Evolutionary conservation across 148 eudicot genomes (phyloP).

Genomic region (Cornus florida): DNA sequence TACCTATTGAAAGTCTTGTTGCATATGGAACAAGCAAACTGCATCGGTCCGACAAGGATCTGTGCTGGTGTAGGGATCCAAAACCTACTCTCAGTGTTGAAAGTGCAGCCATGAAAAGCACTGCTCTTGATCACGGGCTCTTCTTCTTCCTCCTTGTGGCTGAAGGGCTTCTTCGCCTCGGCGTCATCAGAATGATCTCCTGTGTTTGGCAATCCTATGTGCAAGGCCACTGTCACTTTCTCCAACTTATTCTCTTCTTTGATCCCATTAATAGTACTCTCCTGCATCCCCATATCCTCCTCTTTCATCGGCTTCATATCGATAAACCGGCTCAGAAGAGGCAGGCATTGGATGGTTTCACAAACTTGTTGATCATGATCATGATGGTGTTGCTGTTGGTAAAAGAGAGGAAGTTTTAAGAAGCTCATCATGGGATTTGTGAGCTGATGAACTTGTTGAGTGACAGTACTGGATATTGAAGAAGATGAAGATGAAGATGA

Average conservation of each 20-base stretch:
- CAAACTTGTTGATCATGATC: not conserved
- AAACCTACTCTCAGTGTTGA: constrained; percentile 45
- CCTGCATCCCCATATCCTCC: constrained; percentile 18
- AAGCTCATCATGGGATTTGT: constrained; percentile 36
- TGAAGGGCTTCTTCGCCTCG: constrained; percentile 19
- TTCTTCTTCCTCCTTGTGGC: constrained; percentile 28
- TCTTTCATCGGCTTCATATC: constrained; percentile 32
- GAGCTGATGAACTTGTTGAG: constrained; percentile 14
- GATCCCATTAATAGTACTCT: constrained; percentile 17
- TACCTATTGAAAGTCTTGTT: constrained; percentile 71
- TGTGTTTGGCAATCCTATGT: constrained; percentile 51
- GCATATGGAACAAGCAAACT: constrained; percentile 62
- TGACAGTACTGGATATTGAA: not conserved
- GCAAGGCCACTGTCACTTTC: constrained; percentile 40
- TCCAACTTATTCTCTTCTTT: constrained; percentile 23
- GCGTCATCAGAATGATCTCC: not conserved
- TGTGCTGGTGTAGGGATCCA: constrained; percentile 69
- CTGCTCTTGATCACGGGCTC: constrained; percentile 6
- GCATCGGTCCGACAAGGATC: constrained; percentile 64
- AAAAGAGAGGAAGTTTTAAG: constrained; percentile 34
- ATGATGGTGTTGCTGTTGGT: constrained; percentile 18
- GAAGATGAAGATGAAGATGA: constrained; percentile 15
- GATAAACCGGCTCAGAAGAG: constrained; percentile 46
- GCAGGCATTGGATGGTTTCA: constrained; percentile 38
- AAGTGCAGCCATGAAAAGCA: constrained; percentile 20